Evolutionary conservation across 352 stramenopile species (phyloP).

Genomic region (Phytopythium delawarense): DNA sequence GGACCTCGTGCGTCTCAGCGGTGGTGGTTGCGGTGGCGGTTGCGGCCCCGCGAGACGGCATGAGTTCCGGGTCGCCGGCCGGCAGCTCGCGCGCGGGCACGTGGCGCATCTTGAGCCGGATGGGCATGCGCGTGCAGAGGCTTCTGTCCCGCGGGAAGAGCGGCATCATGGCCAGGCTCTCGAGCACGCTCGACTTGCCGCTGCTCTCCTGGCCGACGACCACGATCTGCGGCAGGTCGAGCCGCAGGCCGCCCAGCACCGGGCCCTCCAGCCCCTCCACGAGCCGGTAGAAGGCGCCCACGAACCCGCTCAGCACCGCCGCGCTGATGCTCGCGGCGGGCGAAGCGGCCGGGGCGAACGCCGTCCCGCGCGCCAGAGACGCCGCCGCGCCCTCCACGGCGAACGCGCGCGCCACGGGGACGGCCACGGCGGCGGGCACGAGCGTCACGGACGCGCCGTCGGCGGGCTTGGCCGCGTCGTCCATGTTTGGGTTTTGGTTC

Average conservation of each 20-base stretch:
- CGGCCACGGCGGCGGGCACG: neutral
- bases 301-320: slow-evolving; percentile 26
- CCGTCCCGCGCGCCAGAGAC: neutral
- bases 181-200: slow-evolving; percentile 46
- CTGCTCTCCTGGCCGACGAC: slow-evolving; percentile 42
- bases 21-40: too few relatives aligned
- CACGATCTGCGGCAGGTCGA: slow-evolving; percentile 32
- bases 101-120: slow-evolving; percentile 35
- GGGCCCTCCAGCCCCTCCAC: slow-evolving; percentile 17
- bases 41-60: slow-evolving; percentile 10
- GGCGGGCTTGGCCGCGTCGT: neutral
- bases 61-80: slow-evolving; percentile 17
- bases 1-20: slow-evolving; percentile 12
- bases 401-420: neutral
- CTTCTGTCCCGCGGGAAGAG: slow-evolving; percentile 35
- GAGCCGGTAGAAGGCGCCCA: slow-evolving; percentile 26
- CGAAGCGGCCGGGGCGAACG: neutral
- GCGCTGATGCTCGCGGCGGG: slow-evolving; percentile 11
- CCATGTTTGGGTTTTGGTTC: neutral
- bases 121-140: slow-evolving; percentile 35
- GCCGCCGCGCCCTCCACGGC: neutral
- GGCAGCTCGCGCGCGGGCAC: slow-evolving; percentile 7
- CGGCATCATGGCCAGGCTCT: slow-evolving; percentile 39
- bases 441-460: neutral
- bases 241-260: slow-evolving; percentile 12